Percentiles rank a stretch among this genome's conserved stretches.
These are phyloP conservation scores for Arthrobotrys megalospora DNA, from an alignment of 2,329 filamentous ascomycete genomes.

Conservation along the genomic window DNA sequence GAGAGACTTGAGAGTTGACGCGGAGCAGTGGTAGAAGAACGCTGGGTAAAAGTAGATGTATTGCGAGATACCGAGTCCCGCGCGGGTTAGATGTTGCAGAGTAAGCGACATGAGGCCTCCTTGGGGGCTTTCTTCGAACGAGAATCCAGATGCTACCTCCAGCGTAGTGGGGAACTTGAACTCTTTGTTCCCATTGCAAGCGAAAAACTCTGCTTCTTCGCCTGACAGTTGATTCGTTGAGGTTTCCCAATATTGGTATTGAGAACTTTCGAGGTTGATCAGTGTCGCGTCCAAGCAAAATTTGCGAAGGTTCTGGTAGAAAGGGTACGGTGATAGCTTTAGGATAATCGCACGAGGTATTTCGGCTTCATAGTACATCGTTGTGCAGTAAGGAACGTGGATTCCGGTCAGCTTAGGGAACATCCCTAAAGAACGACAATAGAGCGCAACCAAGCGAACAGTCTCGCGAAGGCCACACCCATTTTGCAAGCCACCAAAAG, in stretches of 20 bases:
- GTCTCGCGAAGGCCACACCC: neutral
- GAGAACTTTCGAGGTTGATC: neutral
- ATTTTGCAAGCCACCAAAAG: neutral
- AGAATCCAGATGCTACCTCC: no score
- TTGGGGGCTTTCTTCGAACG: no score
- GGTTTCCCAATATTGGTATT: neutral
- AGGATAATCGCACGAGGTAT: conserved; percentile 6
- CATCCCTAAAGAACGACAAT: neutral
- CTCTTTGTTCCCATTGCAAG: neutral
- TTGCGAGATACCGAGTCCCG: no score
- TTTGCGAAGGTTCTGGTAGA: conserved; percentile 2
- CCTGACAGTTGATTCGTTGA: neutral
- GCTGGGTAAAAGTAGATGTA: no score
- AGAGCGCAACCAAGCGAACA: neutral
- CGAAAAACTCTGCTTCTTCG: neutral
- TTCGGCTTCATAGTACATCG: neutral
- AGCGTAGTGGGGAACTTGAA: neutral
- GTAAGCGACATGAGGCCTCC: no score
- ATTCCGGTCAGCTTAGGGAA: conserved; percentile 12
- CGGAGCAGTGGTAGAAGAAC: no score
- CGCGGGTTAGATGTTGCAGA: no score
- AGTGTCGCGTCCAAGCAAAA: neutral
- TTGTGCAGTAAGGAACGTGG: neutral
- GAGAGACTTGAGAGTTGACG: no score
- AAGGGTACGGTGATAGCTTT: neutral